A percentile compares a stretch with the other conserved stretches of the same genome.
phyloP scores from a whole-genome alignment of 2,329 filamentous ascomycete species.

The Basipetospora chlamydospora region DNA sequence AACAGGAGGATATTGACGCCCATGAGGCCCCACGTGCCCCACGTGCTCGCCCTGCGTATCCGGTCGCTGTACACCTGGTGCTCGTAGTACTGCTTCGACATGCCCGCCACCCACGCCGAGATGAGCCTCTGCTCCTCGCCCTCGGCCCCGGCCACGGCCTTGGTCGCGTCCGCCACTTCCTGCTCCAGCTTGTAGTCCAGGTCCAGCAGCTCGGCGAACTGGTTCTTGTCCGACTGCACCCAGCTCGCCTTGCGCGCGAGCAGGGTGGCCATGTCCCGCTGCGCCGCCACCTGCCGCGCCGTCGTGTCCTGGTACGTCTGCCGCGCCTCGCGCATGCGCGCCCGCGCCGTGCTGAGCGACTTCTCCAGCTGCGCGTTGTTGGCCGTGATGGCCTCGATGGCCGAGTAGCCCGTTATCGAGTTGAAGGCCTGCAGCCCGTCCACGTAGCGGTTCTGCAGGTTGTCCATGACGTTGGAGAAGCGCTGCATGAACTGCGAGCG shows the following conservation, averaged over 20 bases:
- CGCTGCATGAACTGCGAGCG: constrained; percentile 9
- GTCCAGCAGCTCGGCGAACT: constrained; percentile 85
- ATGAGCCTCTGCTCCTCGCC: constrained; percentile 64
- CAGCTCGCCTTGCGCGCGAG: constrained; percentile 89
- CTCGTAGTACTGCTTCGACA: constrained; percentile 88
- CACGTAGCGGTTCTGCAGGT: constrained; percentile 71
- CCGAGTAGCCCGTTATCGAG: constrained; percentile 83
- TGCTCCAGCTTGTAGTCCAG: constrained; percentile 89
- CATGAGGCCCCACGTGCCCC: constrained; percentile 98
- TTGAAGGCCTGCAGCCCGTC: constrained; percentile 80
- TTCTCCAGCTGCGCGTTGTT: constrained; percentile 57
- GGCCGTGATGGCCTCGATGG: constrained; percentile 72
- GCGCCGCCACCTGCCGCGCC: constrained; percentile 67
- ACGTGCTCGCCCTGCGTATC: constrained; percentile 88
- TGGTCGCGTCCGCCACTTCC: constrained; percentile 57
- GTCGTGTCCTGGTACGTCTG: constrained; percentile 71
- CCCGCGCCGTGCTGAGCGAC: constrained; percentile 43
- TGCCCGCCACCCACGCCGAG: constrained; percentile 62
- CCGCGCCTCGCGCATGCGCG: constrained; percentile 56
- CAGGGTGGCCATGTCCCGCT: constrained; percentile 89
- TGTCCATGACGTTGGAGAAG: constrained; percentile 70
- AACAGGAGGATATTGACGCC: constrained; percentile 87
- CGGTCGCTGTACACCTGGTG: constrained; percentile 99
- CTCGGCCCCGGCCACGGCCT: constrained; percentile 61
- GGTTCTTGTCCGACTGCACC: constrained; percentile 74